Evolutionary conservation across 768 basidiomycete genomes (phyloP).

Genomic region (Lactarius hengduanensis): DNA sequence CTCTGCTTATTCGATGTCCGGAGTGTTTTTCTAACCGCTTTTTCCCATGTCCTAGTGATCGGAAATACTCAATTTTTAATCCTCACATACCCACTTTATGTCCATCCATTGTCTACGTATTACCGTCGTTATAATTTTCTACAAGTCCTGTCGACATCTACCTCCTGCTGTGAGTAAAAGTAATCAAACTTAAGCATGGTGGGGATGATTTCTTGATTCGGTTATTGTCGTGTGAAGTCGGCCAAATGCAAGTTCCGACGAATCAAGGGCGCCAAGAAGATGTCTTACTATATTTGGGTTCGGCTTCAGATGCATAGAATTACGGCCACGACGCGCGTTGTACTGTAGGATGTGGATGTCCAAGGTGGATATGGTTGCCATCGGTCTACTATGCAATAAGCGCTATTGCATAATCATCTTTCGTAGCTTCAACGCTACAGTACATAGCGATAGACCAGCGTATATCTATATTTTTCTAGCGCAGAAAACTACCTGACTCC

Average conservation of each 20-base stretch:
- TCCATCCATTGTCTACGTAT: conserved; percentile 1
- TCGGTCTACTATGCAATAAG: not conserved
- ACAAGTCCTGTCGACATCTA: not conserved
- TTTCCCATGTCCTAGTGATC: conserved; percentile 16
- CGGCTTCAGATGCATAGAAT: not conserved
- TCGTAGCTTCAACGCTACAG: too few relatives aligned
- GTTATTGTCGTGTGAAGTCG: not conserved
- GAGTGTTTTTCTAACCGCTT: conserved; percentile 15
- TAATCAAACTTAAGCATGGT: not conserved
- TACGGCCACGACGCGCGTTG: not conserved
- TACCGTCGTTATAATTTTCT: not conserved
- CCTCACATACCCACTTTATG: not conserved
- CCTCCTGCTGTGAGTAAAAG: not conserved
- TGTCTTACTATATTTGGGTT: not conserved
- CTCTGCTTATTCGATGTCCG: not conserved
- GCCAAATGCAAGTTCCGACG: not conserved
- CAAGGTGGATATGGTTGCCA: not conserved
- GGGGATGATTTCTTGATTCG: not conserved
- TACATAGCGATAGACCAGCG: too few relatives aligned
- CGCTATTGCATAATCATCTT: too few relatives aligned
- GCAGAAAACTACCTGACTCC: not conserved
- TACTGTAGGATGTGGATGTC: not conserved
- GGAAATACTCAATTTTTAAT: not conserved
- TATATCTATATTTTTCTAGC: not conserved
- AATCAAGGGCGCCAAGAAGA: not conserved